These are phyloP conservation scores for Colletotrichum magnum DNA, from an alignment of 2,329 filamentous ascomycete species.

Conservation along the genomic window DNA sequence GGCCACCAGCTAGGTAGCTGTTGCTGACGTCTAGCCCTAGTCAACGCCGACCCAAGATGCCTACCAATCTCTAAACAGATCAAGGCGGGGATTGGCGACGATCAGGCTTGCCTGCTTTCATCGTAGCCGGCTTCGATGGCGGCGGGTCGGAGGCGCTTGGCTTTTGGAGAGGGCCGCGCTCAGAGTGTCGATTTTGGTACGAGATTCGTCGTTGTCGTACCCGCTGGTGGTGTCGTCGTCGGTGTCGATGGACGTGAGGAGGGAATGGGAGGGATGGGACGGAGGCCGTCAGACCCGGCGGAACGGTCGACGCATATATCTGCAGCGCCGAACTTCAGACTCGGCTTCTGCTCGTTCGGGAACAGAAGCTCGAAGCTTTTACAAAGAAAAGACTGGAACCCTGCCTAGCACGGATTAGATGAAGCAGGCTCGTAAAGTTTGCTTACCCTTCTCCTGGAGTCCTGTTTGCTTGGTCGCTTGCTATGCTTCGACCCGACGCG, in stretches of 20 bases:
- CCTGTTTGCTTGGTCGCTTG: no score
- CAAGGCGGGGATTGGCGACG: neutral
- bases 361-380: neutral
- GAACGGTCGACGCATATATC: constrained; percentile 1
- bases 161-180: constrained; percentile 5
- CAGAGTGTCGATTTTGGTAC: neutral
- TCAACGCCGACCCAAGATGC: neutral
- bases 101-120: constrained; percentile 7
- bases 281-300: constrained; percentile 12
- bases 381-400: neutral
- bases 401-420: neutral
- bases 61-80: neutral
- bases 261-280: neutral
- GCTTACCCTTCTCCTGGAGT: neutral
- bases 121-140: neutral
- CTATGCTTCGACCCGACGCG: neutral
- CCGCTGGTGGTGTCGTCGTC: no score
- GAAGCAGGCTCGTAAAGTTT: neutral
- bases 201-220: neutral
- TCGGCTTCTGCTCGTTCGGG: neutral
- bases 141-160: neutral
- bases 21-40: neutral
- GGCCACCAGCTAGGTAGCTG: neutral
- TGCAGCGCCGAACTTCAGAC: constrained; percentile 24
- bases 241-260: neutral